A percentile compares a stretch with the other conserved stretches of the same genome.
Evolutionary conservation across 371 early-diverging fungal genomes (phyloP).

Genomic region (Mucor piriformis): DNA sequence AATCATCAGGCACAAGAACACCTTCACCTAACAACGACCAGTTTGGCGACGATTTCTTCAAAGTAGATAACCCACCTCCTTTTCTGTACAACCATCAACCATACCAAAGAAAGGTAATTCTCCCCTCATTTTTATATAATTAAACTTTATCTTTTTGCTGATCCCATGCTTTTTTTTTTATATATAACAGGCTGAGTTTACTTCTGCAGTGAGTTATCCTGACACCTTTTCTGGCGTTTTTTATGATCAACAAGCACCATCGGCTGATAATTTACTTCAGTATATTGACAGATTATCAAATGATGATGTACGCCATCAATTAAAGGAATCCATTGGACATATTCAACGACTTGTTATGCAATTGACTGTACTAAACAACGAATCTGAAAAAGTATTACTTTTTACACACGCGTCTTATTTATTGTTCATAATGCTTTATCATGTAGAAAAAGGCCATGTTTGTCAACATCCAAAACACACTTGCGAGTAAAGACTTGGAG

Average conservation of each 20-base stretch:
- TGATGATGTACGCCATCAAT: conserved; percentile 19
- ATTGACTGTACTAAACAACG: conserved; percentile 13
- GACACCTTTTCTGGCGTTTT: background rate
- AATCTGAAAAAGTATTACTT: conserved; percentile 5
- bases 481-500: conserved; percentile 36
- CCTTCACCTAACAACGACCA: conserved; percentile 26
- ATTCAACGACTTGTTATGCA: conserved; percentile 27
- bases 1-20: conserved; percentile 24
- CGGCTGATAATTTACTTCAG: background rate
- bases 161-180: background rate
- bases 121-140: conserved; percentile 2
- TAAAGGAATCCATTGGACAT: conserved; percentile 25
- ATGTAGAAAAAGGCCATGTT: conserved; percentile 25
- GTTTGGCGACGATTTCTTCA: conserved; percentile 7
- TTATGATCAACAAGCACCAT: background rate
- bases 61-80: conserved; percentile 3
- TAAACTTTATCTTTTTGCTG: background rate
- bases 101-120: conserved; percentile 12
- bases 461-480: conserved; percentile 26
- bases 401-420: background rate
- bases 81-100: conserved; percentile 18
- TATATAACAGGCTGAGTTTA: background rate
- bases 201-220: background rate
- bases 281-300: conserved; percentile 18
- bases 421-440: background rate